phyloP scores from a whole-genome alignment of 2,329 filamentous ascomycete species.

The Ophiocordyceps camponoti-rufipedis region DNA sequence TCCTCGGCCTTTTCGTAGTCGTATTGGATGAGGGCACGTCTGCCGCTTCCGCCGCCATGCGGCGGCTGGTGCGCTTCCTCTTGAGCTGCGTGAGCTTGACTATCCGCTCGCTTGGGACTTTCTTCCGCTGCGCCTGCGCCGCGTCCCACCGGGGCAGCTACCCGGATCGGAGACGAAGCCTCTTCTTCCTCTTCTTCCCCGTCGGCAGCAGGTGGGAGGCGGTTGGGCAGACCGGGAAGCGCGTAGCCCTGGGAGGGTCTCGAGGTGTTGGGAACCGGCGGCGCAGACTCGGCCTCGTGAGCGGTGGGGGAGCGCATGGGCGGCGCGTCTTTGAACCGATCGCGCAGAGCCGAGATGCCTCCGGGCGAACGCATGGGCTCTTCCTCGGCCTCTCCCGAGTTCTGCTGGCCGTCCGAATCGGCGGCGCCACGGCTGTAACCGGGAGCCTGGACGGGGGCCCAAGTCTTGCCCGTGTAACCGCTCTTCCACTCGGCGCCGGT shows the following conservation, averaged over 20 bases:
- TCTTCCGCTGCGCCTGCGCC: constrained; percentile 32
- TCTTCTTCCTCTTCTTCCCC: constrained; percentile 36
- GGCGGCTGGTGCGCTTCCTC: constrained; percentile 26
- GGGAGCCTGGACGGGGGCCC: constrained; percentile 62
- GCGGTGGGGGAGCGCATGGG: constrained; percentile 35
- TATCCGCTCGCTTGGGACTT: constrained; percentile 31
- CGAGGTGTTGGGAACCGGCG: constrained; percentile 34
- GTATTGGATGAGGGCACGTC: constrained; percentile 67
- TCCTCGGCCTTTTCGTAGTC: constrained; percentile 97
- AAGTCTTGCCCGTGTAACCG: constrained; percentile 75
- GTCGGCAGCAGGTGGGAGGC: constrained; percentile 35
- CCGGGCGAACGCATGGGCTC: constrained; percentile 37
- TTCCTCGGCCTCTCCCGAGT: constrained; percentile 40
- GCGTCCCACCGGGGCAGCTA: constrained; percentile 71
- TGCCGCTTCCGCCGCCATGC: constrained; percentile 28
- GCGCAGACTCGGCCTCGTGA: constrained; percentile 25
- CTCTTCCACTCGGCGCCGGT: constrained; percentile 79
- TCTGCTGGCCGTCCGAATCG: constrained; percentile 34
- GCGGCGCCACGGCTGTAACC: constrained; percentile 43
- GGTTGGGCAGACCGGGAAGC: constrained; percentile 56
- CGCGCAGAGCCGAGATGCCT: constrained; percentile 56
- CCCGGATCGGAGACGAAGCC: constrained; percentile 58
- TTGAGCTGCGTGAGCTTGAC: constrained; percentile 24
- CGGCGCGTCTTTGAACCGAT: constrained; percentile 64
- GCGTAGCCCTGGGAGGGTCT: constrained; percentile 61